These are phyloP conservation scores for Logfia minima DNA, from an alignment of 129 eudicot species.

Conservation along the genomic window DNA sequence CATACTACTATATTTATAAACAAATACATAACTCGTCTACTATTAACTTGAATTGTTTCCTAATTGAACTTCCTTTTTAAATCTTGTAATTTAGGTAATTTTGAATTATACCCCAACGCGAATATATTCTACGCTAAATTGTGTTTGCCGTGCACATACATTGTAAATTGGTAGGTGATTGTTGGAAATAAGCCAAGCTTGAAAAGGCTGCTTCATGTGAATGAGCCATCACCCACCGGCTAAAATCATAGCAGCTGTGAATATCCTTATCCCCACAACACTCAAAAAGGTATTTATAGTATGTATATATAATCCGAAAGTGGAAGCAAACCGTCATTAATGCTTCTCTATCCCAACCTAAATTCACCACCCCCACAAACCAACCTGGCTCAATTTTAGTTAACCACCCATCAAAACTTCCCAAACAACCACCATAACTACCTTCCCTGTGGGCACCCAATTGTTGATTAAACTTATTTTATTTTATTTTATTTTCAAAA, in stretches of 20 bases:
- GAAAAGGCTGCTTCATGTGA: conserved; percentile 4
- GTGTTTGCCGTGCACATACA: not conserved
- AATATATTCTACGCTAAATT: no score
- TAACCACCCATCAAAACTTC: not conserved
- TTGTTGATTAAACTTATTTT: not conserved
- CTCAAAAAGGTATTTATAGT: not conserved
- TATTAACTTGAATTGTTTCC: no score
- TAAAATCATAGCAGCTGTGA: conserved; percentile 7
- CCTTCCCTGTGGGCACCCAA: not conserved
- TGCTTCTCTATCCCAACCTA: conserved; percentile 20
- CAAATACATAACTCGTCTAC: no score
- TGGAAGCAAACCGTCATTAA: conserved; percentile 28
- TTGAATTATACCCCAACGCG: no score
- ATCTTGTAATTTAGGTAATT: no score
- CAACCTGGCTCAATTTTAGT: not conserved
- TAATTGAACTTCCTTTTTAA: no score
- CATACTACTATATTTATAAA: no score
- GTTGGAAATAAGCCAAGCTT: conserved; percentile 17
- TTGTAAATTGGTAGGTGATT: conserved; percentile 1
- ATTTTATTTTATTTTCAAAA: not conserved
- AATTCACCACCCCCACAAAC: conserved; percentile 14
- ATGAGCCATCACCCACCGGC: conserved; percentile 18
- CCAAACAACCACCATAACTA: not conserved
- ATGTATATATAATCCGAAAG: conserved; percentile 10
- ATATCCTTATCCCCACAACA: conserved; percentile 16